Evolutionary conservation across 1,284 basidiomycete genomes (phyloP).

Genomic region (Leccinum cinnamomeum): DNA sequence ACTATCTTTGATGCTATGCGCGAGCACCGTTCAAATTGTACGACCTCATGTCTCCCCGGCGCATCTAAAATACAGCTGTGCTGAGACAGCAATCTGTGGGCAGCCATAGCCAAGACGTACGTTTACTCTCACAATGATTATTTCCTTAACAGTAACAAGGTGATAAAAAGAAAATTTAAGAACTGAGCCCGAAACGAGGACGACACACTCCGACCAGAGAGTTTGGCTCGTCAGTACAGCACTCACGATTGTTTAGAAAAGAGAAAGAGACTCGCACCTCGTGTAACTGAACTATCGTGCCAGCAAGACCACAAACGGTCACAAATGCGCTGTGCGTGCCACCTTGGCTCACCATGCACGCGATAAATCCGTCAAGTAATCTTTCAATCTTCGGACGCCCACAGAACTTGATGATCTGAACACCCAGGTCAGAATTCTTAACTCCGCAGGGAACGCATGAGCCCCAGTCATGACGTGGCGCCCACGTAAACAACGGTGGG

Average conservation of each 20-base stretch:
- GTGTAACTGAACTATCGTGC: conserved; percentile 60
- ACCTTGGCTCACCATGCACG: conserved; percentile 41
- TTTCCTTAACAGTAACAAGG: not conserved
- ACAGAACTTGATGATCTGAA: not conserved
- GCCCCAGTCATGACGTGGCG: not conserved
- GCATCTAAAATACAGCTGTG: not conserved
- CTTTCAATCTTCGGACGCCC: conserved; percentile 51
- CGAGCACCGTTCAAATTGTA: not conserved
- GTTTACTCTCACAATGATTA: not conserved
- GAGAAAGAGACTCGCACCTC: conserved; percentile 53
- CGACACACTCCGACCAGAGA: not conserved
- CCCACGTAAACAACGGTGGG: not conserved
- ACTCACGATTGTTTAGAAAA: not conserved
- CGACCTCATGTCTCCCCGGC: not conserved
- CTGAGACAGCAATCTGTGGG: not conserved
- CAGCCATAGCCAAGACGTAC: not conserved
- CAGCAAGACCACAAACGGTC: conserved; percentile 63
- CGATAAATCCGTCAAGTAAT: conserved; percentile 50
- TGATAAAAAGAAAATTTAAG: not conserved
- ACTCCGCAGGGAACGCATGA: not conserved
- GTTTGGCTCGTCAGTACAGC: not conserved
- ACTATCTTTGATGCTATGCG: not conserved
- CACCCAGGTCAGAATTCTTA: not conserved
- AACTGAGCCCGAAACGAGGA: not conserved
- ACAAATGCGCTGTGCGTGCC: conserved; percentile 56